A percentile compares a stretch with the other conserved stretches of the same genome.
phyloP scores from a whole-genome alignment of 1,284 basidiomycete genomes.

The Inonotus hispidus region DNA sequence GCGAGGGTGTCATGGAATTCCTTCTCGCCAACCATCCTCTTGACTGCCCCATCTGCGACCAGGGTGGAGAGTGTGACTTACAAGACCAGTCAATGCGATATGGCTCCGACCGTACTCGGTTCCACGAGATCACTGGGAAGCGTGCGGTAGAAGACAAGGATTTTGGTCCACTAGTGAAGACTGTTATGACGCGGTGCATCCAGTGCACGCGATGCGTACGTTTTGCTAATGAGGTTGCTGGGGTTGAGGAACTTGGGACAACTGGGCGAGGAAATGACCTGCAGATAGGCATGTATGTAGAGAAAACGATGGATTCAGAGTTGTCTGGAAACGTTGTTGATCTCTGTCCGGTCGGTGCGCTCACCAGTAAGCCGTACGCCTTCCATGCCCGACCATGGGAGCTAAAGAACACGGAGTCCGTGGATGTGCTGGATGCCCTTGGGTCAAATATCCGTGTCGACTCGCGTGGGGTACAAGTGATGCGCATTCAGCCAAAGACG shows the following conservation, averaged over 20 bases:
- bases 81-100: conserved; percentile 99
- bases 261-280: conserved; percentile 97
- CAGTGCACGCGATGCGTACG: conserved; percentile 99
- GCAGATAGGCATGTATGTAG: conserved; percentile 98
- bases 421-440: conserved; percentile 98
- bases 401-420: conserved; percentile 95
- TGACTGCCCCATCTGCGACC: conserved; percentile 98
- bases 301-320: conserved; percentile 97
- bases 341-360: conserved; percentile 94
- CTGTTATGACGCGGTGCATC: conserved; percentile 99
- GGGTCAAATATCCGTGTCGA: conserved; percentile 98
- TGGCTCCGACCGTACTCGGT: conserved; percentile 93
- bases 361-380: conserved; percentile 97
- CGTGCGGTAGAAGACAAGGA: conserved; percentile 99
- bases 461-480: conserved; percentile 93
- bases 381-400: conserved; percentile 99
- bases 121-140: conserved; percentile 98
- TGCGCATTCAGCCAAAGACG: conserved; percentile 93
- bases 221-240: conserved; percentile 98
- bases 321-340: conserved; percentile 97
- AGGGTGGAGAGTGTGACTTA: conserved; percentile 97
- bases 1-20: conserved; percentile 99
- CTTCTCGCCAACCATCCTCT: conserved; percentile 95
- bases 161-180: conserved; percentile 97
- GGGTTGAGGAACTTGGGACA: conserved; percentile 95